phyloP scores from a whole-genome alignment of 2,329 filamentous ascomycete species.

The Nannizzia gypsea region DNA sequence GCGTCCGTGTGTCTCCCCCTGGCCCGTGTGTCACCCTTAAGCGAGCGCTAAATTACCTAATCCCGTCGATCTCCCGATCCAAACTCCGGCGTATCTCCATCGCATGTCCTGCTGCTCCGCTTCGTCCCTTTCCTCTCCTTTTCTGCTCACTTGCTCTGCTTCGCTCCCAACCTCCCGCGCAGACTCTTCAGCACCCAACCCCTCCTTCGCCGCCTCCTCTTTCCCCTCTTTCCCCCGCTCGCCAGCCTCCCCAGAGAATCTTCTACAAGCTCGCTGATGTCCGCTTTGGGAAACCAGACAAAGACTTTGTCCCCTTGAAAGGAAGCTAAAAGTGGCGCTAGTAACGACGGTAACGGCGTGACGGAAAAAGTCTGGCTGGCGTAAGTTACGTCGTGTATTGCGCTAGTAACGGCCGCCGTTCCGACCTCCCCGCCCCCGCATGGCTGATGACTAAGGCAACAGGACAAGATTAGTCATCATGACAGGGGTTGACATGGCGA shows the following conservation, averaged over 20 bases:
- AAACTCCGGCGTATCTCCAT: neutral
- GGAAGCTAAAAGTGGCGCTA: neutral
- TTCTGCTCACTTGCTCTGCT: neutral
- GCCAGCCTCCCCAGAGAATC: neutral
- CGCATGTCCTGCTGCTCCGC: neutral
- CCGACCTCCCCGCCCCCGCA: neutral
- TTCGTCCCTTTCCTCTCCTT: neutral
- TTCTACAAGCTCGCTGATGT: neutral
- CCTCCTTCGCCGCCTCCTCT: neutral
- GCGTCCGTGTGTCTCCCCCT: neutral
- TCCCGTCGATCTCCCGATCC: neutral
- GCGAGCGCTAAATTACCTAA: neutral
- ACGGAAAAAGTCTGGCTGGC: neutral
- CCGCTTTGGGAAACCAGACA: conserved; percentile 2
- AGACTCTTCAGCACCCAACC: neutral
- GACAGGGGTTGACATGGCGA: neutral
- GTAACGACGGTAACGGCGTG: neutral
- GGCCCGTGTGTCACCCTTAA: neutral
- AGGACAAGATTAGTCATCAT: neutral
- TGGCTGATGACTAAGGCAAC: neutral
- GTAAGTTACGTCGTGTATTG: neutral
- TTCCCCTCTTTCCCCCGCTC: neutral
- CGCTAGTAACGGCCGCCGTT: neutral
- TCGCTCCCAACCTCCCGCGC: neutral
- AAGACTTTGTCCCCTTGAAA: neutral